These are phyloP conservation scores for Candida krabiensis DNA, from an alignment of 805 yeast species.

Conservation along the genomic window DNA sequence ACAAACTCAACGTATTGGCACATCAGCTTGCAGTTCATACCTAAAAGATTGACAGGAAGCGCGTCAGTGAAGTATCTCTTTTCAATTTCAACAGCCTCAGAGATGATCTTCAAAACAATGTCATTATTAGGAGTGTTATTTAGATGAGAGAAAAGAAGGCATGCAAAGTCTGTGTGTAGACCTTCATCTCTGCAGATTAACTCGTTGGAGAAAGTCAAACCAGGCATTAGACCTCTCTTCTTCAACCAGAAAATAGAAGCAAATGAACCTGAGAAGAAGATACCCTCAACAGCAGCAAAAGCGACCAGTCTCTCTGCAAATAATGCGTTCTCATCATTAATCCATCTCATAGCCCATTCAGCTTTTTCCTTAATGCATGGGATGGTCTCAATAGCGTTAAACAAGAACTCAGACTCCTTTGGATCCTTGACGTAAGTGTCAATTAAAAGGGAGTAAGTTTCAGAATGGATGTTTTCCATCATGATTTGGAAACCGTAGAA, in stretches of 20 bases:
- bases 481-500: slow-evolving; percentile 99
- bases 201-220: slow-evolving; percentile 96
- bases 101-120: slow-evolving; percentile 81
- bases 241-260: slow-evolving; percentile 99
- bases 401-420: slow-evolving; percentile 83
- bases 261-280: slow-evolving; percentile 96
- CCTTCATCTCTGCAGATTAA: slow-evolving; percentile 98
- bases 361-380: slow-evolving; percentile 98
- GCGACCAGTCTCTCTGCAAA: slow-evolving; percentile 97
- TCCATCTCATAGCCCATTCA: slow-evolving; percentile 99
- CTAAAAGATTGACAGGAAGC: slow-evolving; percentile 86
- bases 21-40: slow-evolving; percentile 94
- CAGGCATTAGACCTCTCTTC: slow-evolving; percentile 99
- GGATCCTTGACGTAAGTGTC: slow-evolving; percentile 97
- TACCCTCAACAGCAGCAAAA: slow-evolving; percentile 98
- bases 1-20: slow-evolving; percentile 97
- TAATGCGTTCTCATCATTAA: slow-evolving; percentile 79
- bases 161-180: slow-evolving; percentile 97
- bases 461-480: slow-evolving; percentile 99
- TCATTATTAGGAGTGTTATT: slow-evolving; percentile 80
- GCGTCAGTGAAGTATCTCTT: slow-evolving; percentile 95
- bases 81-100: slow-evolving; percentile 94
- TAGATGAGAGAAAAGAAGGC: slow-evolving; percentile 89
- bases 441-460: slow-evolving; percentile 91
- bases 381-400: slow-evolving; percentile 94